Conservation (phyloP, 768 basidiomycete genomes). For the Podaxis sp. region DNA sequence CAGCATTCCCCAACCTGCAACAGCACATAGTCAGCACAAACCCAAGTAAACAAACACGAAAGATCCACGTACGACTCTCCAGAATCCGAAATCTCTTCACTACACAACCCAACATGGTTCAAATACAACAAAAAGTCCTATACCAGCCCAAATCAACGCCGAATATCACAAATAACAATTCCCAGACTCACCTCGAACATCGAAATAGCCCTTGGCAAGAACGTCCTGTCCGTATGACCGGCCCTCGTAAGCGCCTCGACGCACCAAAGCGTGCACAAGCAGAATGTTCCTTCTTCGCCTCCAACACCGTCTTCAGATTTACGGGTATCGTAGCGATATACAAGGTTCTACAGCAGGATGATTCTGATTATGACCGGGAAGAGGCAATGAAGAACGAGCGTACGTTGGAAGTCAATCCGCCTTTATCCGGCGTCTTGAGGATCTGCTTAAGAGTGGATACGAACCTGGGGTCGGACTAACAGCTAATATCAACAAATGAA, state of each 20-base stretch:
- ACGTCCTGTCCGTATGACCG: slow-evolving; percentile 68
- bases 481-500: background rate
- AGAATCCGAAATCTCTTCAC: slow-evolving; percentile 81
- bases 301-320: slow-evolving; percentile 93
- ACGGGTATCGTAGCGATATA: slow-evolving; percentile 85
- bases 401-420: slow-evolving; percentile 88
- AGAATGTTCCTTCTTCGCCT: slow-evolving; percentile 94
- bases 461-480: slow-evolving; percentile 85
- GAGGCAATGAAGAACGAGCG: slow-evolving; percentile 19
- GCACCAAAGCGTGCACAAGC: slow-evolving; percentile 85
- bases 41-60: background rate
- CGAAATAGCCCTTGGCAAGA: slow-evolving; percentile 67
- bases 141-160: background rate
- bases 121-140: slow-evolving; percentile 80
- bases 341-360: slow-evolving; percentile 59
- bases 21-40: slow-evolving; percentile 7
- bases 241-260: slow-evolving; percentile 89
- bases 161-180: background rate
- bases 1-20: slow-evolving; percentile 76
- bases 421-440: slow-evolving; percentile 83
- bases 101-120: slow-evolving; percentile 86
- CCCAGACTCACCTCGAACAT: slow-evolving; percentile 79
- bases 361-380: background rate
- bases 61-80: slow-evolving; percentile 67
- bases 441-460: slow-evolving; percentile 81